Evolutionary conservation across 345 rosid genomes (phyloP).

Genomic region (Carallia pectinifolia): DNA sequence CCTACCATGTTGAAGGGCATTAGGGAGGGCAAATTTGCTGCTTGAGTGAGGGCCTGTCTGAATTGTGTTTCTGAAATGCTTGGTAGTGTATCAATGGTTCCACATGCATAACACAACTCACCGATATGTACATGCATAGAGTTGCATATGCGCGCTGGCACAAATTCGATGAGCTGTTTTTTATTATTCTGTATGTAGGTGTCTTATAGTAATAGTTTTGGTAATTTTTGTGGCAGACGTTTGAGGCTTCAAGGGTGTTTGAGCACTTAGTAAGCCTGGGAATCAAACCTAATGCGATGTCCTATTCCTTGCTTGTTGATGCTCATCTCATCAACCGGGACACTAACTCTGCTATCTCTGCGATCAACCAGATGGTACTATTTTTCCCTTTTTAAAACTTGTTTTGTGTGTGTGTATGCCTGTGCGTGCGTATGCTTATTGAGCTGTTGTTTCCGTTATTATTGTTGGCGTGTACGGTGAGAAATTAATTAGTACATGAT

Average conservation of each 20-base stretch:
- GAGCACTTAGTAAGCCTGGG: slow-evolving; percentile 76
- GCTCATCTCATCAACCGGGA: slow-evolving; percentile 88
- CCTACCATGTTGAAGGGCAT: no score
- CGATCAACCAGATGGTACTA: slow-evolving; percentile 71
- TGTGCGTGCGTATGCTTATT: neutral
- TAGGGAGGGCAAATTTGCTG: no score
- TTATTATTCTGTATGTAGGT: slow-evolving; percentile 1
- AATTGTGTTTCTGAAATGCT: no score
- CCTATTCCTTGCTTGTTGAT: slow-evolving; percentile 81
- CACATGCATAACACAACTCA: no score
- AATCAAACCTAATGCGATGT: slow-evolving; percentile 71
- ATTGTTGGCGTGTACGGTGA: slow-evolving; percentile 1
- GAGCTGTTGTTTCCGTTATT: slow-evolving; percentile 1
- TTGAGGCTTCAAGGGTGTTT: slow-evolving; percentile 81
- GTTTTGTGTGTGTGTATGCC: neutral
- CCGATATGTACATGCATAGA: neutral
- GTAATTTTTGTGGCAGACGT: slow-evolving; percentile 51
- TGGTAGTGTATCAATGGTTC: no score
- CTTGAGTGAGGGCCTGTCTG: no score
- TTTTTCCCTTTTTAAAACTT: neutral
- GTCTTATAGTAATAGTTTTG: slow-evolving; percentile 12
- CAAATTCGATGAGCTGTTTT: neutral
- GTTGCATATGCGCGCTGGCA: neutral
- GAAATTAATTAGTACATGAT: slow-evolving; percentile 8
- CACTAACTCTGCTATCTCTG: slow-evolving; percentile 69